A percentile compares a stretch with the other conserved stretches of the same genome.
Evolutionary conservation across 371 early-diverging fungal species (phyloP).

Genomic region (Mycotypha africana): DNA sequence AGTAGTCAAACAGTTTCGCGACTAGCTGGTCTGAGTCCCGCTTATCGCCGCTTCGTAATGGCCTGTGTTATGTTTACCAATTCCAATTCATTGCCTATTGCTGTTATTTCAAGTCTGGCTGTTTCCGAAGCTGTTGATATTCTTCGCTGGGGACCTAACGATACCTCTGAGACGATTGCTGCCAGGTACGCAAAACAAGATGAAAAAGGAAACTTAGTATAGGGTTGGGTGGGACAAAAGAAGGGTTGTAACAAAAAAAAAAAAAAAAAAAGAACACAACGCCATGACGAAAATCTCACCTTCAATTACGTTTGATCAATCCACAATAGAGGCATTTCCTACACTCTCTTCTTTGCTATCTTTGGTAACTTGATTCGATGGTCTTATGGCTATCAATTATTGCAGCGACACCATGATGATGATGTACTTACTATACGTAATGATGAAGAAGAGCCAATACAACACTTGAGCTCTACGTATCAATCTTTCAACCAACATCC

Average conservation of each 20-base stretch:
- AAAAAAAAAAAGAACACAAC: too few species aligned
- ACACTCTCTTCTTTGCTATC: constrained; percentile 70
- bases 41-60: constrained; percentile 58
- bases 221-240: too few species aligned
- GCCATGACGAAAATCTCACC: too few species aligned
- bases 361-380: constrained; percentile 73
- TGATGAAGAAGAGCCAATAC: too few species aligned
- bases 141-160: constrained; percentile 50
- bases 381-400: constrained; percentile 68
- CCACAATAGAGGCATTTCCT: constrained; percentile 72
- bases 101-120: constrained; percentile 64
- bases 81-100: constrained; percentile 70
- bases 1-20: constrained; percentile 36
- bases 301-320: too few species aligned
- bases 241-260: too few species aligned
- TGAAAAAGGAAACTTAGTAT: not conserved
- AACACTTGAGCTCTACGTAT: too few species aligned
- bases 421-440: too few species aligned
- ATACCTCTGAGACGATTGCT: constrained; percentile 58
- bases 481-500: too few species aligned
- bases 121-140: constrained; percentile 59
- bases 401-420: constrained; percentile 29
- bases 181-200: constrained; percentile 49
- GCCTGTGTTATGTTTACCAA: constrained; percentile 69
- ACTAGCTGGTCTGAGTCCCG: constrained; percentile 35